Percentiles rank a stretch among this genome's conserved stretches.
These are phyloP conservation scores for Cyphellophora attinorum DNA, from an alignment of 2,329 filamentous ascomycete genomes.

Conservation along the genomic window DNA sequence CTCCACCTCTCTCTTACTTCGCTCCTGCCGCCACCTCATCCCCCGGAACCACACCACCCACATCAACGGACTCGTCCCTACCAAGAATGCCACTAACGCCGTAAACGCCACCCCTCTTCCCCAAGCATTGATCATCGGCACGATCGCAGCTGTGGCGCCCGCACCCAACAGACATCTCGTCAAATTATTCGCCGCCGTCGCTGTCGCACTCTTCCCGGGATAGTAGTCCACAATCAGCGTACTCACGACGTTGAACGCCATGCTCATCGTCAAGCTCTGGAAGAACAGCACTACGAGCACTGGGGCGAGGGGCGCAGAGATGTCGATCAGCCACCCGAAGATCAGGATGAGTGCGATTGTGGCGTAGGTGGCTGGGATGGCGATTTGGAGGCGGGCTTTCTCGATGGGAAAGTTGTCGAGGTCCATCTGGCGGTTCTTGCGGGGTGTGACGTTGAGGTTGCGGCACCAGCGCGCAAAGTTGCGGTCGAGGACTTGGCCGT, in stretches of 20 bases:
- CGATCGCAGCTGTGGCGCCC: conserved; percentile 40
- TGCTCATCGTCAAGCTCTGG: conserved; percentile 28
- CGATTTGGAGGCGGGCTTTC: conserved; percentile 24
- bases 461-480: conserved; percentile 63
- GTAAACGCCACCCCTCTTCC: conserved; percentile 39
- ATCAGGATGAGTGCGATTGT: conserved; percentile 20
- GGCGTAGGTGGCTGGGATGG: conserved; percentile 23
- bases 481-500: conserved; percentile 53
- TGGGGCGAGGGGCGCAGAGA: conserved; percentile 22
- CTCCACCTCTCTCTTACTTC: conserved; percentile 8
- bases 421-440: conserved; percentile 45
- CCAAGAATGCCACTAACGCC: conserved; percentile 25
- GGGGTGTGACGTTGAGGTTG: conserved; percentile 51
- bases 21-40: conserved; percentile 21
- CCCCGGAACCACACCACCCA: conserved; percentile 21
- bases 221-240: conserved; percentile 44
- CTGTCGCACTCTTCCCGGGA: conserved; percentile 38
- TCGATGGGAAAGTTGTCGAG: conserved; percentile 44
- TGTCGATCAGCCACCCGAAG: conserved; percentile 30
- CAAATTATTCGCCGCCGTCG: conserved; percentile 45
- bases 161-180: conserved; percentile 44
- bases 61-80: conserved; percentile 24
- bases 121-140: conserved; percentile 39
- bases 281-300: conserved; percentile 27
- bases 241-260: conserved; percentile 33